Evolutionary conservation across 2,329 filamentous ascomycete species (phyloP).

Genomic region (Plectosphaerella sp.): DNA sequence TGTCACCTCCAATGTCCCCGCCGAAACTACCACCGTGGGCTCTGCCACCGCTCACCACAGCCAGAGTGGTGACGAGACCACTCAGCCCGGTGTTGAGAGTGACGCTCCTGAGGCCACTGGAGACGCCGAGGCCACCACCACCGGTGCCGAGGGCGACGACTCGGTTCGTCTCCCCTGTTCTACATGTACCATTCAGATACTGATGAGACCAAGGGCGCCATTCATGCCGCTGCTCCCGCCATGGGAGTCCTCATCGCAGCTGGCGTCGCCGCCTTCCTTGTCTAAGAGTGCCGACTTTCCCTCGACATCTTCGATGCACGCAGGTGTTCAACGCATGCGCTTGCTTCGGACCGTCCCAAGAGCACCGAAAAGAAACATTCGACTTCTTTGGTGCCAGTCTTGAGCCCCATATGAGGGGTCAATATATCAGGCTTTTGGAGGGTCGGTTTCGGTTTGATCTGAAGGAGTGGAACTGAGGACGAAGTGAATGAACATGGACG

Average conservation of each 20-base stretch:
- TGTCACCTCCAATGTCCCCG: conserved; percentile 18
- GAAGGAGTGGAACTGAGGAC: conserved; percentile 2
- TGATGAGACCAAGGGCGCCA: conserved; percentile 4
- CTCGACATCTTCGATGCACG: neutral
- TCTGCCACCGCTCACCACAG: conserved; percentile 11
- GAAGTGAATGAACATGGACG: conserved; percentile 5
- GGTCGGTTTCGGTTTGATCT: conserved; percentile 2
- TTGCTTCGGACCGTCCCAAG: neutral
- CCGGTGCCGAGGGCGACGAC: conserved; percentile 1
- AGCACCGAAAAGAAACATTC: neutral
- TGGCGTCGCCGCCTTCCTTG: conserved; percentile 42
- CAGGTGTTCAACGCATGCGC: neutral
- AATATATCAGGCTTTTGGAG: neutral
- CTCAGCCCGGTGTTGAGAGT: conserved; percentile 10
- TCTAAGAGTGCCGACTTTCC: conserved; percentile 27
- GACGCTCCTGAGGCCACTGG: conserved; percentile 8
- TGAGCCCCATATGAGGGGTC: conserved; percentile 17
- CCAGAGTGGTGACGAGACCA: neutral
- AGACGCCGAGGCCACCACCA: conserved; percentile 5
- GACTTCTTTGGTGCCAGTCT: conserved; percentile 7
- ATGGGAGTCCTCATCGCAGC: conserved; percentile 43
- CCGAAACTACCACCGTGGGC: conserved; percentile 19
- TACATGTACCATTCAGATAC: too few relatives aligned
- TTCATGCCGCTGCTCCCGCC: conserved; percentile 36
- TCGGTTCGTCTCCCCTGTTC: neutral